Evolutionary conservation across 2,329 filamentous ascomycete genomes (phyloP).

Genomic region (Ophiostoma australiae): DNA sequence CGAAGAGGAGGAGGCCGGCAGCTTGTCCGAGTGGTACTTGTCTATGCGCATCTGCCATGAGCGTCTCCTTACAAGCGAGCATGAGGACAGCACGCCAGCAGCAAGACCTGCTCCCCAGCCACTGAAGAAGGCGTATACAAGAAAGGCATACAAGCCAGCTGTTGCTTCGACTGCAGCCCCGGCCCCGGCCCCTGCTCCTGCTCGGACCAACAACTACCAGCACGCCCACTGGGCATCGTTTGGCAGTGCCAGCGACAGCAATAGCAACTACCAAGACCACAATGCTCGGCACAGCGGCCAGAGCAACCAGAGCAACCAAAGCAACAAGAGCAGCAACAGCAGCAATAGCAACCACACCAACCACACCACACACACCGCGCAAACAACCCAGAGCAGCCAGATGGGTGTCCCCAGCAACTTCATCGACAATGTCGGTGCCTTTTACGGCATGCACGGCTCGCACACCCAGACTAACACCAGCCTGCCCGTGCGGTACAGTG

Average conservation of each 20-base stretch:
- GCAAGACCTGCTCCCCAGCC: background rate
- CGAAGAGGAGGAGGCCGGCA: conserved; percentile 46
- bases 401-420: background rate
- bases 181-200: background rate
- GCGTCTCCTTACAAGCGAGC: conserved; percentile 36
- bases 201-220: conserved; percentile 2
- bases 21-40: conserved; percentile 50
- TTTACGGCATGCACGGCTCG: conserved; percentile 12
- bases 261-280: background rate
- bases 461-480: background rate
- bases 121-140: background rate
- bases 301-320: conserved; percentile 19
- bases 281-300: conserved; percentile 12
- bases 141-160: background rate
- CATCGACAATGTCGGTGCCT: conserved; percentile 10
- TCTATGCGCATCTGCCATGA: conserved; percentile 44
- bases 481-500: conserved; percentile 4
- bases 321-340: conserved; percentile 18
- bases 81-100: conserved; percentile 16
- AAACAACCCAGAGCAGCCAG: conserved; percentile 3
- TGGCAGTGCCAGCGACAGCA: conserved; percentile 7
- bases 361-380: background rate
- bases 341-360: conserved; percentile 23
- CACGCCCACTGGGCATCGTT: conserved; percentile 1
- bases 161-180: background rate